Percentiles rank a stretch among this genome's conserved stretches.
Conservation (phyloP, 2,329 filamentous ascomycete genomes). For the Fusarium veterinarium region DNA sequence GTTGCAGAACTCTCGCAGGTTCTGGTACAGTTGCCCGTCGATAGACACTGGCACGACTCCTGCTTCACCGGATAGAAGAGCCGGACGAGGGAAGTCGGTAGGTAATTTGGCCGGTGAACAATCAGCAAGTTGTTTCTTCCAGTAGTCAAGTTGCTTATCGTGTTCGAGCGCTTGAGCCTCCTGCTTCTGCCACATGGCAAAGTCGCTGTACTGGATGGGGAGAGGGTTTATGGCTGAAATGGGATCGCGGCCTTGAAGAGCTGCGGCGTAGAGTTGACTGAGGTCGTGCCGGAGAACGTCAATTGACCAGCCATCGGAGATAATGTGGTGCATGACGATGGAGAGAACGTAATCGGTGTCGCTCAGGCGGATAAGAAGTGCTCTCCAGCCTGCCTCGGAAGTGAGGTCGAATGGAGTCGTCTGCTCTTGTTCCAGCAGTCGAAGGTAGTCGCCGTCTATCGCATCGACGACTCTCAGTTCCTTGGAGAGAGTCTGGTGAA, state of each 20-base stretch:
- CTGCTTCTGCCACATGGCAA: conserved; percentile 40
- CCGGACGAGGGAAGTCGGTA: conserved; percentile 29
- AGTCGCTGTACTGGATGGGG: conserved; percentile 45
- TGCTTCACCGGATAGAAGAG: conserved; percentile 23
- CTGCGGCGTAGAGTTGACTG: conserved; percentile 27
- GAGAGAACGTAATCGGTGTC: conserved; percentile 38
- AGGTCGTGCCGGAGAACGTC: conserved; percentile 40
- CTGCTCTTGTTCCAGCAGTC: background rate
- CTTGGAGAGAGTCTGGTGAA: background rate
- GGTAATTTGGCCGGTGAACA: conserved; percentile 32
- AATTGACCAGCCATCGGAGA: conserved; percentile 47
- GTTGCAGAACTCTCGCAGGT: conserved; percentile 19
- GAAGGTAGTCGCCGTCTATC: conserved; percentile 45
- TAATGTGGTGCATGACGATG: conserved; percentile 46
- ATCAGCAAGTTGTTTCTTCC: conserved; percentile 30
- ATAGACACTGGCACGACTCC: conserved; percentile 10
- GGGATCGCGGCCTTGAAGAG: background rate
- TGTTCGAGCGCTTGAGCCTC: conserved; percentile 22
- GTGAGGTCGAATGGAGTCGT: background rate
- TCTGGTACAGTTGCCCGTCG: conserved; percentile 7
- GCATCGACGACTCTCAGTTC: conserved; percentile 66
- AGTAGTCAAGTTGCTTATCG: conserved; percentile 40
- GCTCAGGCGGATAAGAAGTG: conserved; percentile 12
- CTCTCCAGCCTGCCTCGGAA: background rate
- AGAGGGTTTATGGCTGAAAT: conserved; percentile 10